Base-by-base conservation (phyloP, 2,329 filamentous ascomycete species). In the Ophiostoma piceae region DNA sequence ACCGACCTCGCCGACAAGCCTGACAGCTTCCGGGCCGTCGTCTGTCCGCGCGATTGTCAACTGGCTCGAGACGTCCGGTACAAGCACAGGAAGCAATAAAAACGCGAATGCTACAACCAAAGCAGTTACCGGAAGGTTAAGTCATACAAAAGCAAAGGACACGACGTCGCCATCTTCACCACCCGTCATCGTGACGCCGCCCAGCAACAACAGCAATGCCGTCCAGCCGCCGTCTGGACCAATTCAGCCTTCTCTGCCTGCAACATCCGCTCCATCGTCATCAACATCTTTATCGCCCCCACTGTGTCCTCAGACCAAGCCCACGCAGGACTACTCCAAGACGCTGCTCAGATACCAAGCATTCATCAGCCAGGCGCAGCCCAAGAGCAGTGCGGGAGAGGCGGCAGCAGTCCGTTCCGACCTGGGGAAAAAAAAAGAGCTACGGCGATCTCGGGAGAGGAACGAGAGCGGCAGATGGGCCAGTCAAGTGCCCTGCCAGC, bases 31-130 rank as follows among this genome's bases (percentile, higher is more conserved):
- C 62, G 62, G 35, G 32, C 35, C 66, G 16, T 65, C 62, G 19
- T 72, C 71, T 2, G 71, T 72, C 14, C 69, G 69, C 12, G 67
- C 66, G 41, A 71, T 72, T 32, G 51, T 72, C 57, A 67, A 39
- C 37, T 43, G 66, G 69, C 66, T 72, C 22, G 69, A 71, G 41
- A 64, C 29, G 12, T 66, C 54, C 6, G 12, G 67, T 43, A 62
- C 26, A 14, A n/a, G 62, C 47, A 29, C 41, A 22, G 32, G 60
- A 22, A 35, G 35, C 19, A 66, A 26, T 8, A 3, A 32, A 19
- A n/a, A 2, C 9, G 60, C 14, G 37, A 16, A 7, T 57, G 8
- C 43, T 47, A 19, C 19, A 19, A 8, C 43, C n/a, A 39, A 12
- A 32, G 12, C 60, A 19, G 32, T 16, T 16, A 19, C 16, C 60